Percentiles rank a stretch among this genome's conserved stretches.
Conservation (phyloP, 805 yeast genomes). For the Jamesozyma jinghongensis region DNA sequence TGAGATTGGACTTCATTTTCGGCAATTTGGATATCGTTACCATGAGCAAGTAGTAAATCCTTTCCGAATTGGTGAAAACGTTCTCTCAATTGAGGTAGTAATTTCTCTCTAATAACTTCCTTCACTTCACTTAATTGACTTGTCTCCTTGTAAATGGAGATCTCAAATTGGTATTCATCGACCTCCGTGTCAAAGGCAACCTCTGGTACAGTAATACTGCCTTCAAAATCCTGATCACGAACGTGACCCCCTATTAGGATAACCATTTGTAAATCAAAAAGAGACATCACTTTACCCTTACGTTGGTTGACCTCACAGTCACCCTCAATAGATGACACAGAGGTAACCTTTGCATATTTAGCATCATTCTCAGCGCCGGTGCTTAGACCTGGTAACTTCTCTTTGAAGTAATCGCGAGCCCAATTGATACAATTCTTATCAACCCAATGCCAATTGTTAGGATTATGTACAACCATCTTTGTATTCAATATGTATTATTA, state of each 20-base stretch:
- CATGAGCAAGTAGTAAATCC: conserved; percentile 67
- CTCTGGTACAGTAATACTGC: conserved; percentile 80
- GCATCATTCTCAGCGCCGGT: conserved; percentile 17
- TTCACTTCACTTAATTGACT: conserved; percentile 46
- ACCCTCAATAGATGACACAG: conserved; percentile 57
- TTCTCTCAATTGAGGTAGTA: conserved; percentile 64
- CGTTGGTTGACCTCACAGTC: conserved; percentile 97
- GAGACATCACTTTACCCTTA: conserved; percentile 88
- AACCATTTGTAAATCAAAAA: conserved; percentile 71
- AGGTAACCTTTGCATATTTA: conserved; percentile 29
- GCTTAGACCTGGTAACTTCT: conserved; percentile 45
- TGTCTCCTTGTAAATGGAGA: conserved; percentile 49
- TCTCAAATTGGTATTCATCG: conserved; percentile 79
- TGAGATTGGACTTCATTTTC: conserved; percentile 52
- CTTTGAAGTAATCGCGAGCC: conserved; percentile 69
- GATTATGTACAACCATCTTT: conserved; percentile 89
- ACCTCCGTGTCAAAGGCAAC: conserved; percentile 84
- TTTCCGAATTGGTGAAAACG: conserved; percentile 58
- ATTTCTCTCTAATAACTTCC: conserved; percentile 40
- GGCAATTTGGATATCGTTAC: conserved; percentile 80
- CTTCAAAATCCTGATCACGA: conserved; percentile 41
- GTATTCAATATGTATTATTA: too few species aligned
- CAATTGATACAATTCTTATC: conserved; percentile 93
- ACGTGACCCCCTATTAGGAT: conserved; percentile 47
- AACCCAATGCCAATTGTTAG: conserved; percentile 99